Percentiles rank a stretch among this genome's conserved stretches.
Conservation (phyloP, 2,329 filamentous ascomycete genomes). For the Arthrobotrys musiformis region DNA sequence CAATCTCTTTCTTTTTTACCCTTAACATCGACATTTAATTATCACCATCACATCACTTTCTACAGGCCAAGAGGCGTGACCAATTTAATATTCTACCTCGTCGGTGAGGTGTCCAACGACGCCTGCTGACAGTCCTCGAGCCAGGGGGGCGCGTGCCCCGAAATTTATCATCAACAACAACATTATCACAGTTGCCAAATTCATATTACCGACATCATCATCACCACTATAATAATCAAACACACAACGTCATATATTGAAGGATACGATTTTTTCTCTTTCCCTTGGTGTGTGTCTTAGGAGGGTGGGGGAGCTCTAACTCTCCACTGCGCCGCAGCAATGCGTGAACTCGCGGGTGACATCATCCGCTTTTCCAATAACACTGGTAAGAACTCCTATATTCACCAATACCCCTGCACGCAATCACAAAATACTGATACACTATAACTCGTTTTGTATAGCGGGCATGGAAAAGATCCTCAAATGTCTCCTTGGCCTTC, state of each 20-base stretch:
- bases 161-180: background rate
- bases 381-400: constrained; percentile 32
- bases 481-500: constrained; percentile 45
- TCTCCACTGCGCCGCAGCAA: constrained; percentile 15
- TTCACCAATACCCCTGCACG: background rate
- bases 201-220: background rate
- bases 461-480: constrained; percentile 56
- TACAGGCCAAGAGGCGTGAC: background rate
- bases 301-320: constrained; percentile 27
- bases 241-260: background rate
- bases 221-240: too few relatives aligned
- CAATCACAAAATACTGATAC: background rate
- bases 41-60: background rate
- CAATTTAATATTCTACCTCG: background rate
- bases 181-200: background rate
- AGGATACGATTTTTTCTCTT: background rate
- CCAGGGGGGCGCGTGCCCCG: constrained; percentile 14
- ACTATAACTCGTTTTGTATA: background rate
- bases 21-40: constrained; percentile 2
- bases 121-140: constrained; percentile 8
- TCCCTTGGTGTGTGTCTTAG: too few relatives aligned
- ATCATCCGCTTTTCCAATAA: constrained; percentile 56
- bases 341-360: constrained; percentile 48
- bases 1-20: background rate
- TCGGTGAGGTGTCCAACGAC: constrained; percentile 22